Percentiles rank a stretch among this genome's conserved stretches.
phyloP scores from a whole-genome alignment of 345 rosid genomes.

The Citrus sinensis region DVS_A1.0 CM039163.1:46252501-46253000 shows the following conservation, averaged over 20 bases:
- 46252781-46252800: constrained; percentile 67
- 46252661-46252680: constrained; percentile 41
- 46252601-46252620: constrained; percentile 78
- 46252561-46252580: constrained; percentile 59
- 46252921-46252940: neutral
- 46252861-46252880: neutral
- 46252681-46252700: constrained; percentile 41
- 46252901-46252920: neutral
- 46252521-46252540: constrained; percentile 75
- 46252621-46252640: constrained; percentile 66
- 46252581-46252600: constrained; percentile 48
- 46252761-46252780: constrained; percentile 51
- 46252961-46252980: too few relatives aligned
- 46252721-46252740: constrained; percentile 45
- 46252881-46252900: neutral
- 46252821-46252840: constrained; percentile 81
- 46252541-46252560: constrained; percentile 53
- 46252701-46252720: constrained; percentile 18
- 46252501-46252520: constrained; percentile 69
- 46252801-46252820: constrained; percentile 68
- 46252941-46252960: neutral
- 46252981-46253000: neutral
- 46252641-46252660: constrained; percentile 62
- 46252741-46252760: constrained; percentile 59
- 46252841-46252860: constrained; percentile 12